Percentiles rank a stretch among this genome's conserved stretches.
These are phyloP conservation scores for Helotiales sp. DNA, from an alignment of 2,329 filamentous ascomycete genomes.

Conservation along the genomic window DNA sequence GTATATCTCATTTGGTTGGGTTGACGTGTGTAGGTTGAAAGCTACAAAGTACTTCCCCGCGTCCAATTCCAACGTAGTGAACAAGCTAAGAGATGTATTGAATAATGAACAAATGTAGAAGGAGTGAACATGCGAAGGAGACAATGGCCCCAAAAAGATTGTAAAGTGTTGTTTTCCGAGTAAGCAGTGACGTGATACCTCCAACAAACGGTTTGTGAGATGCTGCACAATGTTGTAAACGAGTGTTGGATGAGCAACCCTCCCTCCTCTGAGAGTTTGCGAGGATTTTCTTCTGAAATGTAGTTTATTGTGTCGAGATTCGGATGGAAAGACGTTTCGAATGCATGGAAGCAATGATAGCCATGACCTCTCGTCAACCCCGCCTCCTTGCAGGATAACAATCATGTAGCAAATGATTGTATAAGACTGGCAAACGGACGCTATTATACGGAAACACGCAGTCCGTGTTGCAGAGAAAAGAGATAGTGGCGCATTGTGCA, in stretches of 20 bases:
- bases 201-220: background rate
- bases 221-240: background rate
- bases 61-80: no score
- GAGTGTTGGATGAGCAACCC: background rate
- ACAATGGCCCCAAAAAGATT: background rate
- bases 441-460: background rate
- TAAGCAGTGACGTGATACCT: background rate
- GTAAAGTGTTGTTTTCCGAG: background rate
- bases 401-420: background rate
- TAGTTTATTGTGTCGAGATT: no score
- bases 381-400: background rate
- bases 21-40: background rate
- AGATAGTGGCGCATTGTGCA: constrained; percentile 1
- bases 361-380: background rate
- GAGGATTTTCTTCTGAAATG: background rate
- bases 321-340: background rate
- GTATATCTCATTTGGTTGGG: background rate
- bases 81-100: background rate
- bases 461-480: background rate
- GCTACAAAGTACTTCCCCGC: no score
- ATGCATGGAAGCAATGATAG: background rate
- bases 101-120: background rate
- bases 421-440: background rate
- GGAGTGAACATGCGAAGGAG: background rate
- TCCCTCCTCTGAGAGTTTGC: background rate